Evolutionary conservation across 306 rosid species (phyloP).

Genomic region (Hippophae rhamnoides): DNA sequence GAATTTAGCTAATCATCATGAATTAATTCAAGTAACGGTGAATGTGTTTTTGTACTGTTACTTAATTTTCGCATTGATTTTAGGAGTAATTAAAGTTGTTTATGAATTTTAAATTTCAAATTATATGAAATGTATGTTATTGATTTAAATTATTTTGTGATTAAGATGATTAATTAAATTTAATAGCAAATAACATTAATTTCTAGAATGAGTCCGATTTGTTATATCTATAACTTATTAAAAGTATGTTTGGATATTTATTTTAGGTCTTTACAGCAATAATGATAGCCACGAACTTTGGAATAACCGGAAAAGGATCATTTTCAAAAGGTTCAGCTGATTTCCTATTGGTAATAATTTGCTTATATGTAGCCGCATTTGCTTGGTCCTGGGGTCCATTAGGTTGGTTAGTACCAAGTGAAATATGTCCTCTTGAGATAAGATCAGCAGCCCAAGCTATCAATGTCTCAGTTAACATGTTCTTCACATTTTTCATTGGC

Average conservation of each 20-base stretch:
- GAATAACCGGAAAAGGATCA: slow-evolving; percentile 28
- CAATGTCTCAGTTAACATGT: slow-evolving; percentile 39
- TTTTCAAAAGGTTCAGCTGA: slow-evolving; percentile 18
- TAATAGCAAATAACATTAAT: no score
- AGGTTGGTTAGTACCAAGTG: slow-evolving; percentile 45
- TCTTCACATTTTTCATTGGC: slow-evolving; percentile 29
- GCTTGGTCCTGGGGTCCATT: slow-evolving; percentile 57
- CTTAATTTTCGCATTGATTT: no score
- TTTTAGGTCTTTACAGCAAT: slow-evolving; percentile 18
- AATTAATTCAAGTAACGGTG: no score
- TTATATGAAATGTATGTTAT: no score
- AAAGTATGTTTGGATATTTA: not conserved
- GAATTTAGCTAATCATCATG: no score
- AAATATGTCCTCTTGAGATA: slow-evolving; percentile 33
- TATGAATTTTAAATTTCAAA: no score
- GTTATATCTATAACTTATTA: no score
- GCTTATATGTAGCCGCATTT: slow-evolving; percentile 37
- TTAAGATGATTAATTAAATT: no score
- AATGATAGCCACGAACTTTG: slow-evolving; percentile 24
- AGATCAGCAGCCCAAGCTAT: slow-evolving; percentile 41
- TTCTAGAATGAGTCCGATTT: no score
- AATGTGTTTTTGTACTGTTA: no score
- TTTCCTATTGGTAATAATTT: slow-evolving; percentile 26
- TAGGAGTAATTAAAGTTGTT: no score
- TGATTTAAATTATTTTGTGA: no score